Evolutionary conservation across 768 basidiomycete species (phyloP).

Genomic region (Podaxis sp.): DNA sequence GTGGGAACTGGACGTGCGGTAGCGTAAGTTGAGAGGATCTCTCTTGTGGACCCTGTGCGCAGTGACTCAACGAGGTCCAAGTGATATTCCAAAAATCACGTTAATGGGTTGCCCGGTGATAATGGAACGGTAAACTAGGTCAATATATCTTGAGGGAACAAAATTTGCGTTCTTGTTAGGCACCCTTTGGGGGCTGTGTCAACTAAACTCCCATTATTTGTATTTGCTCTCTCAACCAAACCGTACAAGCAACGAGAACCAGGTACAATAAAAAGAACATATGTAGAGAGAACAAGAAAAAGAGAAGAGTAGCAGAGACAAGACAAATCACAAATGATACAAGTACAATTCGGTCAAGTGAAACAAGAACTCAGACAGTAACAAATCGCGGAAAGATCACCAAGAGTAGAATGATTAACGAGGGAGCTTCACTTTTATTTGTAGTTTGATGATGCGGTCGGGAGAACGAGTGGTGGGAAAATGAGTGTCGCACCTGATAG

Average conservation of each 20-base stretch:
- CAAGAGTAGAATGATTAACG: neutral
- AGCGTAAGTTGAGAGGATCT: neutral
- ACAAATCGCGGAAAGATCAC: neutral
- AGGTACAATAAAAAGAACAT: neutral
- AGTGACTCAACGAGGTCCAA: no score
- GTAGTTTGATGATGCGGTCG: neutral
- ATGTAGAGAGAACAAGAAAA: neutral
- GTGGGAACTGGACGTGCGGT: slow-evolving; percentile 8
- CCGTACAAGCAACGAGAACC: neutral
- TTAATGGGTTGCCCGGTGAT: no score
- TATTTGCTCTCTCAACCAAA: neutral
- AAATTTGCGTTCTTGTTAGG: no score
- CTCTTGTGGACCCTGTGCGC: no score
- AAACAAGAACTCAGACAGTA: neutral
- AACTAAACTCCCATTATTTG: no score
- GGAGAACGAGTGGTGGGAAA: neutral
- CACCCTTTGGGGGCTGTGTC: no score
- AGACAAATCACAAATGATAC: neutral
- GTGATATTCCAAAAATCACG: no score
- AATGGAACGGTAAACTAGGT: no score
- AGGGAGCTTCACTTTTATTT: neutral
- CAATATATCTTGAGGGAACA: no score
- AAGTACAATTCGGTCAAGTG: neutral
- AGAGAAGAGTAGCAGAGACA: neutral
- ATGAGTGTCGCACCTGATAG: neutral